Base-by-base conservation (phyloP, 176 grass and related monocot genomes). In the Otatea glauca region DNA sequence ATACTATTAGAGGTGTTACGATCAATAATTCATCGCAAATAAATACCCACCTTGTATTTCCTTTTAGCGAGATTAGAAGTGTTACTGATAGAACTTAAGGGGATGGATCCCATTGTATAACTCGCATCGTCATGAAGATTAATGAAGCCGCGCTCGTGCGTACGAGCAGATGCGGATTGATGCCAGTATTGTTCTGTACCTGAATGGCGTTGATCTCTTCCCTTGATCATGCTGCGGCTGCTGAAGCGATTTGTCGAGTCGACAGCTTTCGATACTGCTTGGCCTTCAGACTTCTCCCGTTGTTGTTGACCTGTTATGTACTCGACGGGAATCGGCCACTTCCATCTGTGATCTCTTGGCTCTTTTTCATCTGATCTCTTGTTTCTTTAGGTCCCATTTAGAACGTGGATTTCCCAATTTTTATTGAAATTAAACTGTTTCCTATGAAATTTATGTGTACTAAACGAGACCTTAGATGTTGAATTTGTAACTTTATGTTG, bases 41-140 rank as follows among this genome's bases (percentile, higher is more conserved):
- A 72, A 17, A 39, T 65, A 68, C 7, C 29, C 4, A 34, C 59
- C 27, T 29, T 65, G 45, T 83, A 65, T 82, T 82, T 29, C 67
- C 9, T 39, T 72, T 54, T 54, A 43, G 32, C 20, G 77, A 82
- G 47, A 65, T 77, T 34, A 72, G 5, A 86, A 72, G 20, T 78
- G 55, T 83, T n/a, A 29, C 34, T 29, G 37, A 55, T 61, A 53
- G n/a, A 68, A 67, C 50, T 75, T 79, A 79, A 41, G 13, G 74
- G 80, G 78, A 67, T 39, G 45, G 1, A 53, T 66, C 79, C 67
- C 48, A 61, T 18, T 79, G 79, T 86, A 90, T 18, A 83, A 60
- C 34, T 72, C 42, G 3, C 56, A 23, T 64, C 24, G 27, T 41
- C 38, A 18, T 43, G 53, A 69, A 63, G 44, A 71, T 25, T 62